Conservation (phyloP, 1,284 basidiomycete genomes). For the Sanghuangporus weigelae region DNA sequence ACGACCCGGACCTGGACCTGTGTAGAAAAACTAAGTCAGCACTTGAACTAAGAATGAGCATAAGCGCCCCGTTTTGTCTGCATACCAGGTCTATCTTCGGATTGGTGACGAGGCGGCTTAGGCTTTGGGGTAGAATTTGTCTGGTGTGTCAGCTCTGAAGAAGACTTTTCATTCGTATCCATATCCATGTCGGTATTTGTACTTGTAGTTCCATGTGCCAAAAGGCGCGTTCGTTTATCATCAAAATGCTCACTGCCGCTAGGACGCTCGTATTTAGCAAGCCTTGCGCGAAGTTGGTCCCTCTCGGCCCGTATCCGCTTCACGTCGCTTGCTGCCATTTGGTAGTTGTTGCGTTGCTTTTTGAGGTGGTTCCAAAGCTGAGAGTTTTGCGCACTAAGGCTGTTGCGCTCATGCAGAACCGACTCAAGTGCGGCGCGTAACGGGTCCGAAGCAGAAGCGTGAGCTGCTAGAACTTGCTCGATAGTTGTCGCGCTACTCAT, state of each 20-base stretch:
- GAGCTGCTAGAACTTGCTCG: conserved; percentile 49
- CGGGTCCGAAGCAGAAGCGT: conserved; percentile 49
- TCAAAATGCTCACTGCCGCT: conserved; percentile 30
- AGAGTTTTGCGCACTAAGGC: conserved; percentile 73
- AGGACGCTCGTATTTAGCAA: conserved; percentile 35
- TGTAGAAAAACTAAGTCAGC: neutral
- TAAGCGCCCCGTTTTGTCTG: conserved; percentile 7
- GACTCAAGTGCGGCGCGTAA: conserved; percentile 65
- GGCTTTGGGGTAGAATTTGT: neutral
- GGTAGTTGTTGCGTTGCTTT: conserved; percentile 73
- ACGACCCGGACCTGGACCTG: neutral
- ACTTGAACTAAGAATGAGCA: neutral
- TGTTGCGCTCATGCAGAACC: conserved; percentile 72
- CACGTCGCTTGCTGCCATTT: conserved; percentile 69
- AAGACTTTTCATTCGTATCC: neutral
- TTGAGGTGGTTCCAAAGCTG: conserved; percentile 92
- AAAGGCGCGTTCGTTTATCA: conserved; percentile 21
- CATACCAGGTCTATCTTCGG: conserved; percentile 49
- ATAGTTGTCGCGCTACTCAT: conserved; percentile 37
- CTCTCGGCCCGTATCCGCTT: conserved; percentile 78
- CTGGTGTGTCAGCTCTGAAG: conserved; percentile 23
- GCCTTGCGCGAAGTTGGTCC: conserved; percentile 55
- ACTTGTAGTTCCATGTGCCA: neutral
- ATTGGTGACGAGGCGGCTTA: conserved; percentile 34
- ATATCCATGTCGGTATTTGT: neutral